phyloP scores from a whole-genome alignment of 306 rosid species.

The Castanea crenata region DNA sequence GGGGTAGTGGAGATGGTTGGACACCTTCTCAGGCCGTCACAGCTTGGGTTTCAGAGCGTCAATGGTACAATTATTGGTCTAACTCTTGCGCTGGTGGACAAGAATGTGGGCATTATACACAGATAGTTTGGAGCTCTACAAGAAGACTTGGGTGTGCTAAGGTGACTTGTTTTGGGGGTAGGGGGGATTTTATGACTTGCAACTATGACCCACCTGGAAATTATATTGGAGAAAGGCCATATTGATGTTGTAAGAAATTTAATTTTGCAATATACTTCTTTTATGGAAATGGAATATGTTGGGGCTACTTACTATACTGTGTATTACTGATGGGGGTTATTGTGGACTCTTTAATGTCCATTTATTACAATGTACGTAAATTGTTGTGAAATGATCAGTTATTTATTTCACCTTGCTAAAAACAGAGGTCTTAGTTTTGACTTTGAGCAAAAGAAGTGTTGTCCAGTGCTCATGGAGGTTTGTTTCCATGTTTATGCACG shows the following conservation, averaged over 20 bases:
- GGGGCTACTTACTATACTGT: not conserved
- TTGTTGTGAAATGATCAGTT: too few relatives aligned
- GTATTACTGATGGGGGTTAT: too few relatives aligned
- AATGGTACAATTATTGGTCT: conserved; percentile 47
- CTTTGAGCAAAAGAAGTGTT: too few relatives aligned
- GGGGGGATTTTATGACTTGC: conserved; percentile 77
- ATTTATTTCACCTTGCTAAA: too few relatives aligned
- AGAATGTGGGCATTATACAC: conserved; percentile 88
- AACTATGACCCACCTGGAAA: conserved; percentile 96
- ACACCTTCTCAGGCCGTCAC: conserved; percentile 60
- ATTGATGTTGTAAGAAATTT: conserved; percentile 17
- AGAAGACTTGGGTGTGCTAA: conserved; percentile 66
- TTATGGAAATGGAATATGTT: too few relatives aligned
- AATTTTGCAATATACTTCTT: too few relatives aligned
- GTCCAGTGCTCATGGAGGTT: too few relatives aligned
- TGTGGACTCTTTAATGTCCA: too few relatives aligned
- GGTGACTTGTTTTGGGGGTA: conserved; percentile 48
- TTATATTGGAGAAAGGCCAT: conserved; percentile 77
- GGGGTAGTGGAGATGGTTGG: conserved; percentile 91
- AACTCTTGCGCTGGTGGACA: conserved; percentile 58
- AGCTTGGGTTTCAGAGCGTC: conserved; percentile 69
- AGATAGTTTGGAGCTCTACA: conserved; percentile 68
- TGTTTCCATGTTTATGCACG: too few relatives aligned
- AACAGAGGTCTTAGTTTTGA: too few relatives aligned
- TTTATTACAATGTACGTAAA: too few relatives aligned